These are phyloP conservation scores for Fraxinus dipetala DNA, from an alignment of 305 asterid species.

Conservation along the genomic window DNA sequence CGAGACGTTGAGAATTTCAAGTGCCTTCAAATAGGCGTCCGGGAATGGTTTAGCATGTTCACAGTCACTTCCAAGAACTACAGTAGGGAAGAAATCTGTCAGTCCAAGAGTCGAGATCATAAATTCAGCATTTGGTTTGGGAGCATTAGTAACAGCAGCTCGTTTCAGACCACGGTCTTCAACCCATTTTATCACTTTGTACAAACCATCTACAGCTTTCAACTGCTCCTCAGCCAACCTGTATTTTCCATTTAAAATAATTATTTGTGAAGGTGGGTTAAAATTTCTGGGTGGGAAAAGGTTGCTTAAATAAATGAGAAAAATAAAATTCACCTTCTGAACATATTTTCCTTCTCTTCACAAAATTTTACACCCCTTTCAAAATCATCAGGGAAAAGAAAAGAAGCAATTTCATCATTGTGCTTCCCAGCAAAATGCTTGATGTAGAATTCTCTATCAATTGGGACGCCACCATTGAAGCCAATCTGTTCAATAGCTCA, in stretches of 20 bases:
- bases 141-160: slow-evolving; percentile 95
- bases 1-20: slow-evolving; percentile 73
- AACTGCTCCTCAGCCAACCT: slow-evolving; percentile 74
- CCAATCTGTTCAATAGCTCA: slow-evolving; percentile 57
- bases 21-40: slow-evolving; percentile 86
- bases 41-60: slow-evolving; percentile 82
- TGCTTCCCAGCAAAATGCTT: slow-evolving; percentile 76
- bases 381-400: slow-evolving; percentile 78
- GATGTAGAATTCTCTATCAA: slow-evolving; percentile 56
- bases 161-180: slow-evolving; percentile 80
- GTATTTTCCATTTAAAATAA: slow-evolving; percentile 20
- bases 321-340: slow-evolving; percentile 55
- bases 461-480: slow-evolving; percentile 78
- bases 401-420: slow-evolving; percentile 66
- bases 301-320: background rate
- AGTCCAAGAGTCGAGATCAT: slow-evolving; percentile 80
- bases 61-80: slow-evolving; percentile 80
- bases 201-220: slow-evolving; percentile 63
- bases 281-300: background rate
- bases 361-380: slow-evolving; percentile 66
- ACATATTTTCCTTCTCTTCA: slow-evolving; percentile 81
- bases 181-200: slow-evolving; percentile 67
- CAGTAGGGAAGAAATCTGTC: slow-evolving; percentile 63
- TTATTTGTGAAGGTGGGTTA: background rate
- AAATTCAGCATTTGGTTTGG: slow-evolving; percentile 76